Percentiles rank a stretch among this genome's conserved stretches.
phyloP scores from a whole-genome alignment of 2,329 filamentous ascomycete species.

The Clarireedia sp. region DNA sequence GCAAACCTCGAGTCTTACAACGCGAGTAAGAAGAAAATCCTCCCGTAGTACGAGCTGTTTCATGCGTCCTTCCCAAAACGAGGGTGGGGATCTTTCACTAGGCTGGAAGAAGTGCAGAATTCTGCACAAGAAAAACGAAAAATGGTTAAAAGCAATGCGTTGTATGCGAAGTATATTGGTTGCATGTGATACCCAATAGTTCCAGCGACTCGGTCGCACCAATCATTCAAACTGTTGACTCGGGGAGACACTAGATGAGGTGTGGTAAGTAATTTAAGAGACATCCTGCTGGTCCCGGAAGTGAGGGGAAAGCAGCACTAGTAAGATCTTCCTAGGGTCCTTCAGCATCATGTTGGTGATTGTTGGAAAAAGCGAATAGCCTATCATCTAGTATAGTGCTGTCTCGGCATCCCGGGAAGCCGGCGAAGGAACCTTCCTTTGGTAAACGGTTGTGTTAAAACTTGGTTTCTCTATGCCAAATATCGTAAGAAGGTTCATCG shows the following conservation, averaged over 20 bases:
- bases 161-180: not conserved
- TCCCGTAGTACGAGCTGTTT: not conserved
- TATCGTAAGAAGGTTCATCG: not conserved
- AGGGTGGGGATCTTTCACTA: not conserved
- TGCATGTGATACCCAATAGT: not conserved
- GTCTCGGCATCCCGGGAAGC: not conserved
- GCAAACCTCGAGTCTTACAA: not conserved
- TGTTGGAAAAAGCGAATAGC: not conserved
- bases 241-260: not conserved
- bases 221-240: not conserved
- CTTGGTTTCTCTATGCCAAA: not conserved
- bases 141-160: not conserved
- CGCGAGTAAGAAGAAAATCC: not conserved
- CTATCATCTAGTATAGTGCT: not conserved
- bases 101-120: not conserved
- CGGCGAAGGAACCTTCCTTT: not conserved
- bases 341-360: not conserved
- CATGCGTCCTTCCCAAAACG: not conserved
- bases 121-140: not conserved
- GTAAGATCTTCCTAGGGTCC: not conserved
- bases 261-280: not conserved
- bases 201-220: not conserved
- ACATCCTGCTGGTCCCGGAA: not conserved
- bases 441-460: not conserved
- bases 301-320: not conserved